Base-by-base conservation (phyloP, 2,329 filamentous ascomycete genomes). In the Trichoderma koningiopsis region DNA sequence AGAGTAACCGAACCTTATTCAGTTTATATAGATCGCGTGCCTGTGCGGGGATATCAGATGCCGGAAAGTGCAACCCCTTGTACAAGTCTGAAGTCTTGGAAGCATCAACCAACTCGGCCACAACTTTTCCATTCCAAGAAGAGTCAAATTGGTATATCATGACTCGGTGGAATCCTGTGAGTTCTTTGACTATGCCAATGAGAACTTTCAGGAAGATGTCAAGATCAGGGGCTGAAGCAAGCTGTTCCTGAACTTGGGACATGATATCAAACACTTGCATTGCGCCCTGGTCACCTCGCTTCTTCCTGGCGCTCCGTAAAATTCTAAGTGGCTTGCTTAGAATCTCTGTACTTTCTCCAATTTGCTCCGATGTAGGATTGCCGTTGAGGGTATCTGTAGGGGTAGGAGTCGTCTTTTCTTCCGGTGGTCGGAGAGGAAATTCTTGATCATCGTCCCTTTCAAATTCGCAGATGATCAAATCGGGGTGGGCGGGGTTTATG, bases 251-350 rank as follows among this genome's bases (percentile, higher is more conserved):
- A 0, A 97, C 91, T 77, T 97, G 94, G 1, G 92, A 93, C 87
- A 97, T 92, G 72, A 97, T 94, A 78, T 93, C 94, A 79, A 96
- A 96, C 1, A 96, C 92, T 74, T 96, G 91, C 89, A 96, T 96
- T 0, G 92, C 92, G 5, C 91, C 91, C 57, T 92, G 91, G 75
- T 96, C 92, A 6, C 92, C 92, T 73, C 89, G 88, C 61, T 90
- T 85, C 75, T 92, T 92, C 11, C 92, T 87, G 0, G 92, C 91
- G 75, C 90, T 93, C 43, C 92, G 84, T 29, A 96, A 77, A 1
- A 96, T 88, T 47, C 93, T 85, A n/a, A 97, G 81, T 5, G 93
- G 93, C 72, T 89, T 92, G 79, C 91, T 96, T 60, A 86, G 82
- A 33, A 91, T 89, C 68, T 92, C 86, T 0, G 93, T 96, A 75